Evolutionary conservation across 2,329 filamentous ascomycete genomes (phyloP), one percentile per base, ranked within the genome.

Genomic region (Calonectria multiphialidica): DNA sequence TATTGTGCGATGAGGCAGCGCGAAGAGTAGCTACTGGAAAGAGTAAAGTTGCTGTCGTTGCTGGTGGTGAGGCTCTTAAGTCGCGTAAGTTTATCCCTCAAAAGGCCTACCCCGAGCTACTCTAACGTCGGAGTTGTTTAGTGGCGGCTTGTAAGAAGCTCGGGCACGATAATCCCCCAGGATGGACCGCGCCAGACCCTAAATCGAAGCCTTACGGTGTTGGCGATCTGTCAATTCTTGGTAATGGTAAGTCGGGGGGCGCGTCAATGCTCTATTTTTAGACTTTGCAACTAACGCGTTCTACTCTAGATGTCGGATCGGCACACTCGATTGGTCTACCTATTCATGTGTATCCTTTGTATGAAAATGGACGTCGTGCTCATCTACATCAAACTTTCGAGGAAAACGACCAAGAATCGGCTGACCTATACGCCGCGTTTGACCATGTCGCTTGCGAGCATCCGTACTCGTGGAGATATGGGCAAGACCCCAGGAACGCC

Each of bases 311-410:
- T 76, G 78, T 90, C 15, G 91, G 90, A 1, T 86, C 87, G 2
- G 83, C 84, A 2, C 91, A 93, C 76, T 84, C 84, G 2, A 88
- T 93, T 13, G 91, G 91, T 0, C 85, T 89, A 0, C 91, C 92
- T 0, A 91, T 93, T 13, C 92, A 94, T 37, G 85, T 93, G 0
- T 94, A 94, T 76, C 91, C 92, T 0, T 78, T 94, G 0, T 93
- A 92, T 76, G 92, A 93, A 75, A 93, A 92, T 73, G 90, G 83
- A 0, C 91, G 92, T 66, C 86, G 91, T 37, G 91, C 90, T 0
- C 84, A 89, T 73, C 84, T 87, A 1, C 80, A 83, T 1, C 92
- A 93, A 76, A 87, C 88, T 1, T 80, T 89, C 0, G 66, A 80
- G 25, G 87, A 89, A 5, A 93, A 93, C 66, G 84, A 90, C 67